These are phyloP conservation scores for Geotrichum cucujoidarum DNA, from an alignment of 1,139 yeast genomes.

Conservation along the genomic window DNA sequence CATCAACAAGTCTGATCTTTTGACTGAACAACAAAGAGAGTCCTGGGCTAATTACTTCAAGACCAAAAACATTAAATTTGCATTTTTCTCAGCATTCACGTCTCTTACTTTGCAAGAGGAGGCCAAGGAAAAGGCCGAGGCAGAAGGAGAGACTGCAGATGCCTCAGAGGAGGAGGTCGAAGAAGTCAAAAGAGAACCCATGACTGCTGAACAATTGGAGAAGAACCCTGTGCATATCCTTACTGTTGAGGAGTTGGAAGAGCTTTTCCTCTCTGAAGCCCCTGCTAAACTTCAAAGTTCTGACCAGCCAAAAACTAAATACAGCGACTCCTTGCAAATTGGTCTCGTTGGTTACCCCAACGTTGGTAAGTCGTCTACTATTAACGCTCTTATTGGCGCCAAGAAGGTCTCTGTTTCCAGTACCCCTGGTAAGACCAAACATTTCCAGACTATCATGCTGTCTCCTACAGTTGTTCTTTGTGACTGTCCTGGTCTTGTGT, in stretches of 20 bases:
- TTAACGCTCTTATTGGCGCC: conserved; percentile 91
- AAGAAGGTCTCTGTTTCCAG: conserved; percentile 96
- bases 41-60: conserved; percentile 84
- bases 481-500: conserved; percentile 98
- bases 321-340: conserved; percentile 55
- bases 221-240: conserved; percentile 61
- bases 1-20: conserved; percentile 90
- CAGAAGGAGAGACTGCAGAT: conserved; percentile 22
- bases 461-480: conserved; percentile 81
- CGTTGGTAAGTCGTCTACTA: conserved; percentile 95
- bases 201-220: conserved; percentile 15
- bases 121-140: conserved; percentile 23
- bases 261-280: conserved; percentile 69
- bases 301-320: conserved; percentile 46
- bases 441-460: conserved; percentile 91
- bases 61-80: conserved; percentile 64
- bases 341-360: conserved; percentile 92
- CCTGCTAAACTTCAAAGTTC: conserved; percentile 80
- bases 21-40: conserved; percentile 69
- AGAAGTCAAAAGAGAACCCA: conserved; percentile 9
- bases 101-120: conserved; percentile 42
- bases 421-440: conserved; percentile 98
- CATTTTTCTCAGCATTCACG: conserved; percentile 86
- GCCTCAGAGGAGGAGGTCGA: conserved; percentile 17
- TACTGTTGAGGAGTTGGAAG: conserved; percentile 79